phyloP scores from a whole-genome alignment of 169 alveolate species.

The Ichthyophthirius multifiliis region DNA sequence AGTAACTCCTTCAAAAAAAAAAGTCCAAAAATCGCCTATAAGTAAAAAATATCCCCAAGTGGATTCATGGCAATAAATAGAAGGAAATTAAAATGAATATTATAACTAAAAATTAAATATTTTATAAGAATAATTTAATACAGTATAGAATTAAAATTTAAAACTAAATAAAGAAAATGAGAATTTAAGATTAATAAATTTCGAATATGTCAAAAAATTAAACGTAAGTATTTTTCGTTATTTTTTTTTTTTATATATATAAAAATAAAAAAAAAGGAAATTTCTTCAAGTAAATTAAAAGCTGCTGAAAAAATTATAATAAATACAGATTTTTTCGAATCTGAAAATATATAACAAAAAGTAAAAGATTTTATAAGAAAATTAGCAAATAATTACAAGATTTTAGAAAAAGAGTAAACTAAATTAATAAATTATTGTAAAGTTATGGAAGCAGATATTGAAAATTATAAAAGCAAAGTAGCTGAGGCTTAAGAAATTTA shows the following conservation, averaged over 20 bases:
- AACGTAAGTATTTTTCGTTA: background rate
- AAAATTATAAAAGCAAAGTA: constrained; percentile 24
- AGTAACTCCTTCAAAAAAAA: no score
- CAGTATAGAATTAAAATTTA: background rate
- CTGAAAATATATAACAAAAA: constrained; percentile 14
- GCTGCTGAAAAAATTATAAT: constrained; percentile 31
- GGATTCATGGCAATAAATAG: no score
- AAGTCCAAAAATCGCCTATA: no score
- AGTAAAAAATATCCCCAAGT: no score
- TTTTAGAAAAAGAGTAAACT: constrained; percentile 20
- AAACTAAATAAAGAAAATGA: background rate
- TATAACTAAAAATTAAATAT: background rate
- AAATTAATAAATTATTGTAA: constrained; percentile 35
- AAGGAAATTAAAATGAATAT: background rate
- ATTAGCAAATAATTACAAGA: constrained; percentile 29
- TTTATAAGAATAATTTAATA: background rate
- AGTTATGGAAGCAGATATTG: constrained; percentile 38
- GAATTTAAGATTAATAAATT: background rate
- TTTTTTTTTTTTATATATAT: background rate
- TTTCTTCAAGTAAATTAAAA: background rate
- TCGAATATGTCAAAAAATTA: background rate
- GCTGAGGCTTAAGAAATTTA: constrained; percentile 31
- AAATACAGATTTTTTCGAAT: constrained; percentile 31
- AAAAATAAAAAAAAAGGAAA: background rate
- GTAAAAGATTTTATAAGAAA: constrained; percentile 36